Percentiles rank a stretch among this genome's conserved stretches.
These are phyloP conservation scores for Umbelopsis isabellina DNA, from an alignment of 192 early-diverging fungal species.

Conservation along the genomic window DNA sequence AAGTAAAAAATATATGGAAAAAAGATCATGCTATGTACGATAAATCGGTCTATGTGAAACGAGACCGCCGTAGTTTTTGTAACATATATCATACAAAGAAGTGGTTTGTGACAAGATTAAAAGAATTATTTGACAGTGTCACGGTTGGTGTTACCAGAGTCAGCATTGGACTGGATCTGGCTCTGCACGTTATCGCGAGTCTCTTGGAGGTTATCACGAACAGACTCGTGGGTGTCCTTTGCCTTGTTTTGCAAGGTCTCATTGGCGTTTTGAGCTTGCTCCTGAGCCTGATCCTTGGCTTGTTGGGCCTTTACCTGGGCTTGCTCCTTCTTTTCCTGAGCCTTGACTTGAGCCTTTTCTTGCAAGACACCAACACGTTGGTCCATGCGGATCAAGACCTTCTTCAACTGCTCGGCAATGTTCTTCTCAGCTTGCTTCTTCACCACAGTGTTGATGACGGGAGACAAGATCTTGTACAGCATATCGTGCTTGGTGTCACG, in stretches of 20 bases:
- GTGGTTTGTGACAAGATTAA: neutral
- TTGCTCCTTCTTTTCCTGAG: neutral
- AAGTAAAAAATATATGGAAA: too few relatives aligned
- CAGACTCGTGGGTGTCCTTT: neutral
- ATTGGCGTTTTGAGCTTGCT: neutral
- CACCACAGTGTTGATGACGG: constrained; percentile 34
- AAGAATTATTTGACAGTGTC: constrained; percentile 8
- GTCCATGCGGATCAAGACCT: constrained; percentile 20
- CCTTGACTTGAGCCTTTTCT: neutral
- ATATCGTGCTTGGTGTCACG: constrained; percentile 50
- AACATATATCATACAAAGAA: neutral
- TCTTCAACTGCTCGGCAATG: constrained; percentile 22
- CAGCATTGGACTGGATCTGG: constrained; percentile 7
- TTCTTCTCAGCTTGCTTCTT: constrained; percentile 28
- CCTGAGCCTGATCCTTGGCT: neutral
- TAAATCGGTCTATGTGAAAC: too few relatives aligned
- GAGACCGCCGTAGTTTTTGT: too few relatives aligned
- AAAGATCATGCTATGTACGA: too few relatives aligned
- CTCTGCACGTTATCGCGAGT: neutral
- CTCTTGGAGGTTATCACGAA: neutral
- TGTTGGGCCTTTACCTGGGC: neutral
- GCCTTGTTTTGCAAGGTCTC: neutral
- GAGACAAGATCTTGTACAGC: constrained; percentile 42
- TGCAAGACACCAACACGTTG: constrained; percentile 2
- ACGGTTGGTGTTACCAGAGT: neutral